These are phyloP conservation scores for Amaranthus palmeri DNA, from an alignment of 148 eudicot species.

Conservation along the genomic window DNA sequence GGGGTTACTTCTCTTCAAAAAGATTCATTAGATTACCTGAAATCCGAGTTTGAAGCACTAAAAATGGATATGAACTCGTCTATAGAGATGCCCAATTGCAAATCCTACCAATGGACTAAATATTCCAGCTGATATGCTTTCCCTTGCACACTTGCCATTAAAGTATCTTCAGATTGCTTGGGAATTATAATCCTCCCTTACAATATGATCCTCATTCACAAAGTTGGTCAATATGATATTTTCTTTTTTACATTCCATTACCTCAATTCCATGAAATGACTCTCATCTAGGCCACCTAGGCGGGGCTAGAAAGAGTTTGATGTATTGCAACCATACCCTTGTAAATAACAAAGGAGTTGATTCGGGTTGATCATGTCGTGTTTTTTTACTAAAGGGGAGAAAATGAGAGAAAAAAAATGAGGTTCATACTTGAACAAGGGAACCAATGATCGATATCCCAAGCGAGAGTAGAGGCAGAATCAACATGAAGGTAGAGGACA, in stretches of 20 bases:
- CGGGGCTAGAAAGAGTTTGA: too few species aligned
- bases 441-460: conserved; percentile 96
- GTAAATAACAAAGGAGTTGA: too few species aligned
- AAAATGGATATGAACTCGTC: conserved; percentile 89
- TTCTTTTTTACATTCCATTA: too few species aligned
- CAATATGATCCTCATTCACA: conserved; percentile 22
- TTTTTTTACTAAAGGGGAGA: not conserved
- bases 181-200: conserved; percentile 90
- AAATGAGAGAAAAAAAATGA: not conserved
- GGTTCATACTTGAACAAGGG: conserved; percentile 73
- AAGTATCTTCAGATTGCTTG: conserved; percentile 72
- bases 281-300: too few species aligned
- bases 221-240: too few species aligned
- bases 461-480: conserved; percentile 82
- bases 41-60: too few species aligned
- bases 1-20: not conserved
- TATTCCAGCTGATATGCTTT: conserved; percentile 68
- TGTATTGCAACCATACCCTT: too few species aligned
- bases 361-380: too few species aligned
- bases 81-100: conserved; percentile 80
- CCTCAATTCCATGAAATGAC: too few species aligned
- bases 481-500: conserved; percentile 82
- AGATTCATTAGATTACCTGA: too few species aligned
- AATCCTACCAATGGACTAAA: conserved; percentile 95
- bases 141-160: conserved; percentile 91